Base-by-base conservation (phyloP, 257 asterid species). In the Nicotiana sylvestris region DNA sequence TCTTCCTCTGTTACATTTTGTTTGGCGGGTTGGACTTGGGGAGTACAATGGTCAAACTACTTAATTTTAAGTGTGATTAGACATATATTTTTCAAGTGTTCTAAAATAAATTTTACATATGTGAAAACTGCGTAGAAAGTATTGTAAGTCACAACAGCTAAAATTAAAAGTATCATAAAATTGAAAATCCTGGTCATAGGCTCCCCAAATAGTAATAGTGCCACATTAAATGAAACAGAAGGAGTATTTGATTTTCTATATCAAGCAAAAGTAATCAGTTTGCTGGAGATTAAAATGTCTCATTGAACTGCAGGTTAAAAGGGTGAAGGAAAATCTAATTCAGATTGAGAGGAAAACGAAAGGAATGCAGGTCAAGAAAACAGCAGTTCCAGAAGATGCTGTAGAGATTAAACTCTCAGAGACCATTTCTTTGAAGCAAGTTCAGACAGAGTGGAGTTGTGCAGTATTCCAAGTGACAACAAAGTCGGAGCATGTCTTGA, bases 371-470 rank as follows among this genome's bases (percentile, higher is more conserved):
- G 60, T 78, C 58, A 76, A 78, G 66, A 87, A 56, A 58, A 67
- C 18, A 57, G 43, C 82, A 53, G 37, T 77, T 74, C 77, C 82
- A 76, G 77, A 65, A 81, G 65, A 76, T 43, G 58, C 56, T 25
- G 32, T 33, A 46, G 72, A 61, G 57, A 74, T 33, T 35, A 65
- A n/a, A 15, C 68, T 35, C 21, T 77, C 62, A 13, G 77, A 76
- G 51, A 35, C 46, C 66, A 57, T 80, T 64, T 76, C 84, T 43
- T 5, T 11, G 43, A 62, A 81, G 86, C 30, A 81, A 30, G 49
- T 77, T 33, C 80, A 83, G 82, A 86, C 7, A 78, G 88, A 86
- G 77, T 82, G 90, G 94, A 88, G 33, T 18, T 88, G 91, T 76
- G 85, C 68, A 13, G 56, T 84, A 66, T 87, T 91, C 37, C 81